Conservation (phyloP, 257 asterid species). For the Henckelia pumila region DNA sequence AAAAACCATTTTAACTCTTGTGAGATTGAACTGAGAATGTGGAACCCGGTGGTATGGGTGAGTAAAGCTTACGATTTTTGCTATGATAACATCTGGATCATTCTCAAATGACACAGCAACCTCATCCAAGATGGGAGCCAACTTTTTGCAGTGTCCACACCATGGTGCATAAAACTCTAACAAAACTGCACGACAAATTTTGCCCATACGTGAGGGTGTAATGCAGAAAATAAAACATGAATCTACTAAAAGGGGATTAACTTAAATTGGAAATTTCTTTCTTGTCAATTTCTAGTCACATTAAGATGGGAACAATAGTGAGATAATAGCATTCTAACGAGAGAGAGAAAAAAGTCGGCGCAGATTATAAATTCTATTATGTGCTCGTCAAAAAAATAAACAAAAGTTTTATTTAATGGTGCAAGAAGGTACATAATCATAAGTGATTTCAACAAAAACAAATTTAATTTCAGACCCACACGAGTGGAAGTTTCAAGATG, state of each 20-base stretch:
- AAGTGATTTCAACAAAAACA: constrained; percentile 6
- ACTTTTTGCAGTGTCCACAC: constrained; percentile 92
- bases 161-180: constrained; percentile 92
- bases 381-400: not conserved
- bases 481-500: constrained; percentile 6
- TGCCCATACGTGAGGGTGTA: constrained; percentile 16
- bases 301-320: not conserved
- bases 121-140: constrained; percentile 93
- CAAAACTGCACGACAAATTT: constrained; percentile 46
- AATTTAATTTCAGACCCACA: not conserved
- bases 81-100: constrained; percentile 68
- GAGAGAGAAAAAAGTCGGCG: too few relatives aligned
- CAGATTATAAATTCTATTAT: not conserved
- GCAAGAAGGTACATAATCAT: not conserved
- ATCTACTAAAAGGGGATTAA: constrained; percentile 8
- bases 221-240: constrained; percentile 20
- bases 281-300: constrained; percentile 1
- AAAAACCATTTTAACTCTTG: not conserved
- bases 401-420: not conserved
- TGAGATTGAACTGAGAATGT: not conserved
- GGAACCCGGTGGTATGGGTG: not conserved
- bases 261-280: constrained; percentile 9
- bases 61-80: constrained; percentile 63
- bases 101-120: constrained; percentile 67
- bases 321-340: too few relatives aligned